These are phyloP conservation scores for Monilinia polystroma DNA, from an alignment of 2,329 filamentous ascomycete species.

Conservation along the genomic window DNA sequence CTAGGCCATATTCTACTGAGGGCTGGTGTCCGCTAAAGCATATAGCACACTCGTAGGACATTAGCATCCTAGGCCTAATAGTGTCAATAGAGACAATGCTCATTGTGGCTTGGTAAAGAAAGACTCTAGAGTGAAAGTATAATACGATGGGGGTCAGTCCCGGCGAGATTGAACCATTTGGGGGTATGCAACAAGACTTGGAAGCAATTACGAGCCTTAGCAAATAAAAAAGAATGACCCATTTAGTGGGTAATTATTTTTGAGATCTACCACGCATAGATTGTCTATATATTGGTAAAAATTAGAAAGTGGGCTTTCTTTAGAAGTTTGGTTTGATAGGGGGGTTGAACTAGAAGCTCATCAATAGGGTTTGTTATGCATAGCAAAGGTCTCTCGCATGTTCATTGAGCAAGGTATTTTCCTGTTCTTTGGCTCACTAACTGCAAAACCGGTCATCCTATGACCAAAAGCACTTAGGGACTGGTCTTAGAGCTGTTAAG, in stretches of 20 bases:
- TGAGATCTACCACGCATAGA: slow-evolving; percentile 19
- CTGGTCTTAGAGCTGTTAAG: slow-evolving; percentile 12
- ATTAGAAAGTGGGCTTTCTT: slow-evolving; percentile 17
- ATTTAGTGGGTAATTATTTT: slow-evolving; percentile 23
- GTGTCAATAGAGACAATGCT: slow-evolving; percentile 17
- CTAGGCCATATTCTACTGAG: slow-evolving; percentile 23
- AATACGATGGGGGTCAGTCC: slow-evolving; percentile 16
- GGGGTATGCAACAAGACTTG: slow-evolving; percentile 5
- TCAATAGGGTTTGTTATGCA: slow-evolving; percentile 18
- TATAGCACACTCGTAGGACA: slow-evolving; percentile 12
- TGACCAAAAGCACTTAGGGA: background rate
- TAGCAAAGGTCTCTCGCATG: slow-evolving; percentile 10
- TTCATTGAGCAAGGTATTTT: slow-evolving; percentile 19
- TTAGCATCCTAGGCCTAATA: slow-evolving; percentile 12
- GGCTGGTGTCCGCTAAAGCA: slow-evolving; percentile 5
- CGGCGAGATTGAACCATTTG: slow-evolving; percentile 15
- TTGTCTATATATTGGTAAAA: slow-evolving; percentile 20
- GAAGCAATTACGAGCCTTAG: slow-evolving; percentile 4
- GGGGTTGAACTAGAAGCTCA: slow-evolving; percentile 12
- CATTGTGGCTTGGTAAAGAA: slow-evolving; percentile 10
- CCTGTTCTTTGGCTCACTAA: slow-evolving; percentile 7
- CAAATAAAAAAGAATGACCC: slow-evolving; percentile 12
- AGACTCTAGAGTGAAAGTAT: slow-evolving; percentile 5
- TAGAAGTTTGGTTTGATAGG: background rate
- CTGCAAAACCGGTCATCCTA: background rate